phyloP scores from a whole-genome alignment of 495 filamentous ascomycete species.

The Antarctomyces pellizariae region DNA sequence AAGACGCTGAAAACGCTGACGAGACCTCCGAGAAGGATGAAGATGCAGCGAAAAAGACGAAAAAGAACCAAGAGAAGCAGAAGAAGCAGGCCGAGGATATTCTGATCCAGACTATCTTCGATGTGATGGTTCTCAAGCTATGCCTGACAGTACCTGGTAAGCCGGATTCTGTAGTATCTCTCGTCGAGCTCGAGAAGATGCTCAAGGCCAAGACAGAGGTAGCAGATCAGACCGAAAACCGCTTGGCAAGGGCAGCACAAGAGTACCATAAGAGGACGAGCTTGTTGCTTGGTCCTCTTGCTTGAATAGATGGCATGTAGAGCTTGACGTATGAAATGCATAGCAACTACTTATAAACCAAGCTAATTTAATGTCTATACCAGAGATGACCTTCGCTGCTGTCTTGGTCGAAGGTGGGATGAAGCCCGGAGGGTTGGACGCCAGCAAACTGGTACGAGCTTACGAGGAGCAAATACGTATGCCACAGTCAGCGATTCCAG shows the following conservation, averaged over 20 bases:
- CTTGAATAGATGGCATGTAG: conserved; percentile 6
- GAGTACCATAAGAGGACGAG: conserved; percentile 67
- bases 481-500: too few relatives aligned
- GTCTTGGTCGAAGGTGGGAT: too few relatives aligned
- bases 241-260: conserved; percentile 29
- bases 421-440: too few relatives aligned
- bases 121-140: conserved; percentile 40
- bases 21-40: conserved; percentile 4
- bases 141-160: conserved; percentile 11
- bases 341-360: too few relatives aligned
- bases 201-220: conserved; percentile 23
- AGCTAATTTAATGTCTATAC: too few relatives aligned
- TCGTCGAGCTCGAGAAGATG: conserved; percentile 22
- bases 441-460: too few relatives aligned
- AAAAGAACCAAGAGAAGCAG: conserved; percentile 1
- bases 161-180: conserved; percentile 14
- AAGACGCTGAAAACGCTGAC: conserved; percentile 4
- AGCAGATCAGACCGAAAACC: conserved; percentile 18
- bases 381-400: too few relatives aligned
- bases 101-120: conserved; percentile 56
- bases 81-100: conserved; percentile 20
- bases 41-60: conserved; percentile 3
- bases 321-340: too few relatives aligned
- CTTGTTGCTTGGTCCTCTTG: conserved; percentile 37
- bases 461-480: too few relatives aligned